These are phyloP conservation scores for Acrocalymma vagum DNA, from an alignment of 2,329 filamentous ascomycete species.

Conservation along the genomic window DNA sequence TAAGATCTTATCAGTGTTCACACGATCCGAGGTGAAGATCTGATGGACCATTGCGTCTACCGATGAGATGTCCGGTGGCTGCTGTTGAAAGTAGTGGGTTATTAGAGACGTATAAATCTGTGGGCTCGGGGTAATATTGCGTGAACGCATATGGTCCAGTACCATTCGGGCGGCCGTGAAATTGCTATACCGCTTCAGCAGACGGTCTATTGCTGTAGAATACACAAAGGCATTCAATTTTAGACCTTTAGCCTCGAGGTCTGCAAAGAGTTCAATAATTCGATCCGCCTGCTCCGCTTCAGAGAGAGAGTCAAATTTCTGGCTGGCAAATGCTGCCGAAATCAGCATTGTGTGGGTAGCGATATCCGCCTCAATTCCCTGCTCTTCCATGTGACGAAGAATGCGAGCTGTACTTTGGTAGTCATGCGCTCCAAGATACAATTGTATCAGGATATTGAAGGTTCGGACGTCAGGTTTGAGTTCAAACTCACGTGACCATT, in stretches of 20 bases:
- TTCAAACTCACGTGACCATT: slow-evolving; percentile 52
- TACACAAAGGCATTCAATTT: slow-evolving; percentile 70
- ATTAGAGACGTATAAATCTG: slow-evolving; percentile 80
- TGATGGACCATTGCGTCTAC: slow-evolving; percentile 67
- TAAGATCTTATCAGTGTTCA: slow-evolving; percentile 63
- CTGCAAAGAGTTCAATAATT: slow-evolving; percentile 63
- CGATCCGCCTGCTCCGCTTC: slow-evolving; percentile 60
- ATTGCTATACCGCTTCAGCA: slow-evolving; percentile 61
- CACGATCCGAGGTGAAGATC: slow-evolving; percentile 43
- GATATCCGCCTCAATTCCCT: slow-evolving; percentile 67
- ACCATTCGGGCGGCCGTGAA: slow-evolving; percentile 65
- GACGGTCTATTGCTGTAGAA: slow-evolving; percentile 72
- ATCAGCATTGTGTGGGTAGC: slow-evolving; percentile 79
- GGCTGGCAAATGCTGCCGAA: slow-evolving; percentile 64
- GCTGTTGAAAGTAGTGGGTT: slow-evolving; percentile 69
- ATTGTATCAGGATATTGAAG: slow-evolving; percentile 75
- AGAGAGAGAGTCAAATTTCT: slow-evolving; percentile 50
- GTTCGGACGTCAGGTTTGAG: slow-evolving; percentile 59
- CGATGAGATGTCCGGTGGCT: slow-evolving; percentile 66
- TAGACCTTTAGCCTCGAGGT: slow-evolving; percentile 65
- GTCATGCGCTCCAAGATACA: slow-evolving; percentile 62
- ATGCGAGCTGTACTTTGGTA: slow-evolving; percentile 60
- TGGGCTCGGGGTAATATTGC: slow-evolving; percentile 63
- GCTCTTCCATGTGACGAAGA: slow-evolving; percentile 66
- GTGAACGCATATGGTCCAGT: slow-evolving; percentile 67